Evolutionary conservation across 306 rosid genomes (phyloP).

Genomic region (Sphenostylis stenocarpa): DNA sequence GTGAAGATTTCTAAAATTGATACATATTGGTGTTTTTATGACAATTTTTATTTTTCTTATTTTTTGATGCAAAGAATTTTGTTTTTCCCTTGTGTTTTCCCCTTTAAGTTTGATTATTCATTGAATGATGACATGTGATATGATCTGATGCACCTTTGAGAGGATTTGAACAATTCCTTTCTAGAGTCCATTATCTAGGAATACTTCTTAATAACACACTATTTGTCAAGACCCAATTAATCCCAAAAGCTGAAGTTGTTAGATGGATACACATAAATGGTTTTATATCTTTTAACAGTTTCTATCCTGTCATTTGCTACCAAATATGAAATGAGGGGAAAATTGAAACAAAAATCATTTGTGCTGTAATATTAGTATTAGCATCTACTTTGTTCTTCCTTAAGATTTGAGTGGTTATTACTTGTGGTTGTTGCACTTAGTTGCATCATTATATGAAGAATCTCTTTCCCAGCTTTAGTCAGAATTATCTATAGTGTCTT

Average conservation of each 20-base stretch:
- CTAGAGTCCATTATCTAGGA: not conserved
- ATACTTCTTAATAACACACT: not conserved
- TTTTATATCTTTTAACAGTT: slow-evolving; percentile 2
- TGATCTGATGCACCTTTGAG: not conserved
- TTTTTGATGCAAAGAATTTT: not conserved
- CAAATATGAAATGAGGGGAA: not conserved
- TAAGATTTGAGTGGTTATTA: not conserved
- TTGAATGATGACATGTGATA: slow-evolving; percentile 19
- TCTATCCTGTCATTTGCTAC: not conserved
- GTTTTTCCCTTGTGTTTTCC: not conserved
- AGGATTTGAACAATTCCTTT: not conserved
- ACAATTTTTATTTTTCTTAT: not conserved
- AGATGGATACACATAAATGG: not conserved
- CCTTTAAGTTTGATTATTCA: slow-evolving; percentile 7
- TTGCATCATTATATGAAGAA: not conserved
- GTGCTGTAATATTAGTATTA: not conserved
- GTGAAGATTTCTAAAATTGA: not conserved
- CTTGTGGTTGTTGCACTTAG: not conserved
- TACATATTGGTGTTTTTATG: not conserved
- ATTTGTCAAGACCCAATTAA: too few species aligned
- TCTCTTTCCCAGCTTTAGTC: not conserved
- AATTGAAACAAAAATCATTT: not conserved
- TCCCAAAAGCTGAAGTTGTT: too few species aligned
- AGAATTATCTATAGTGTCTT: not conserved
- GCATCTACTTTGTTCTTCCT: not conserved